Evolutionary conservation across 106 monocot species (phyloP), one percentile per base, ranked within the genome.

Genomic region (Acanthochlamys bracteata): DNA sequence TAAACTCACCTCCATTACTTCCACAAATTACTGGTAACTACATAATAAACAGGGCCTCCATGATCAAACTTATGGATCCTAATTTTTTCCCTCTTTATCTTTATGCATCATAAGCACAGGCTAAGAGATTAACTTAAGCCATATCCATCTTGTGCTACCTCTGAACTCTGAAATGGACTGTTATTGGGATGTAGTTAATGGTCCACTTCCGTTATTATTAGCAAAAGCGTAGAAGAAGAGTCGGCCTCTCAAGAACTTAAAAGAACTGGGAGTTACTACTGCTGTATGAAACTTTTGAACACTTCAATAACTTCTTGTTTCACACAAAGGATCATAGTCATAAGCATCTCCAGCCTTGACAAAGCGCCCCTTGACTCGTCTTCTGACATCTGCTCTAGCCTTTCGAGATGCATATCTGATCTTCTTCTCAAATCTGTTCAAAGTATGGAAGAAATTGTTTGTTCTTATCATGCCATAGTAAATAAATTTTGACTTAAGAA

Each of bases 331-430:
- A 67, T 93, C 93, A 51, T 93, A 93, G 55, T 93, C 93, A 74
- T 93, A 93, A 59, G 82, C 83, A 53, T 89, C 93, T 49, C 93
- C 93, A 46, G 80, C 82, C 76, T 89, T 93, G 11, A 93, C 73
- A 57, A 93, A 93, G 57, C 93, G 77, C 6, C 93, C 93, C 66
- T 93, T 93, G 64, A 93, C 93, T n/a, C 93, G 83, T 66, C 61
- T 77, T 69, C 93, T 75, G 45, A 78, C 75, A 53, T 93, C 89
- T 24, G 93, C 93, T 65, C 88, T 80, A 55, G 82, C 83, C 77
- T 93, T 93, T 42, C 88, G 88, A 64, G 93, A 89, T 33, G 69
- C 88, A 68, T 93, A 93, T 74, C 93, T 85, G 47, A 93, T 93
- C 75, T 93, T 93, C 75, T 93, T 93, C 11, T 89, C 93, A 93